Percentiles rank a stretch among this genome's conserved stretches.
Evolutionary conservation across 2,329 filamentous ascomycete genomes (phyloP).

Genomic region (Hymenoscyphus infarciens): DNA sequence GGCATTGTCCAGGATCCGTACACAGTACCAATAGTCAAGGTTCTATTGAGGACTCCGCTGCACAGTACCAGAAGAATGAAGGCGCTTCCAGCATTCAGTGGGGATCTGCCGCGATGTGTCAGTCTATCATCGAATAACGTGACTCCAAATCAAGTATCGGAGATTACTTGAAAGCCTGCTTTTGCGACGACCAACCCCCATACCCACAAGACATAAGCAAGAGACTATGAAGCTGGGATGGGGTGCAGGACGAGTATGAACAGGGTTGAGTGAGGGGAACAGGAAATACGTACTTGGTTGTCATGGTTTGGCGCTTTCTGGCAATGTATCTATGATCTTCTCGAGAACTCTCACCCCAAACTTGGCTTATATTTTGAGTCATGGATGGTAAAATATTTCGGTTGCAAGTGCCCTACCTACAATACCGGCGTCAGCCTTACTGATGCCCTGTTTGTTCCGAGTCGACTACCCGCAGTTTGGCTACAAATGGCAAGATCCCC

Average conservation of each 20-base stretch:
- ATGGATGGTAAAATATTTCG: too few species aligned
- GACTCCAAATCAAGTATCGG: not conserved
- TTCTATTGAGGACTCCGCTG: not conserved
- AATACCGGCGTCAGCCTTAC: too few species aligned
- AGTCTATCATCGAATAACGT: not conserved
- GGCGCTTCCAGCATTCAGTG: not conserved
- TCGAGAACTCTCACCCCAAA: too few species aligned
- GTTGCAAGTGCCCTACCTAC: too few species aligned
- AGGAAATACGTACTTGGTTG: too few species aligned
- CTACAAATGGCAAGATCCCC: not conserved
- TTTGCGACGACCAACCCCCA: not conserved
- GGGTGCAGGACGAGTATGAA: not conserved
- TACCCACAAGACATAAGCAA: not conserved
- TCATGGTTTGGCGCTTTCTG: too few species aligned
- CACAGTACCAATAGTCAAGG: not conserved
- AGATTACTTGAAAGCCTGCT: not conserved
- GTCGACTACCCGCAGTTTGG: not conserved
- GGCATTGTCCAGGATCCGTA: not conserved
- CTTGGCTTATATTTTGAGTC: too few species aligned
- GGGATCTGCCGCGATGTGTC: not conserved
- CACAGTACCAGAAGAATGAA: not conserved
- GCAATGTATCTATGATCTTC: too few species aligned
- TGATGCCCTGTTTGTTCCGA: too few species aligned
- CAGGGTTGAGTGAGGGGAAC: not conserved
- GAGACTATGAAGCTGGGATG: too few species aligned